Base-by-base conservation (phyloP, 2,329 filamentous ascomycete genomes). In the Huntiella bhutanensis region DNA sequence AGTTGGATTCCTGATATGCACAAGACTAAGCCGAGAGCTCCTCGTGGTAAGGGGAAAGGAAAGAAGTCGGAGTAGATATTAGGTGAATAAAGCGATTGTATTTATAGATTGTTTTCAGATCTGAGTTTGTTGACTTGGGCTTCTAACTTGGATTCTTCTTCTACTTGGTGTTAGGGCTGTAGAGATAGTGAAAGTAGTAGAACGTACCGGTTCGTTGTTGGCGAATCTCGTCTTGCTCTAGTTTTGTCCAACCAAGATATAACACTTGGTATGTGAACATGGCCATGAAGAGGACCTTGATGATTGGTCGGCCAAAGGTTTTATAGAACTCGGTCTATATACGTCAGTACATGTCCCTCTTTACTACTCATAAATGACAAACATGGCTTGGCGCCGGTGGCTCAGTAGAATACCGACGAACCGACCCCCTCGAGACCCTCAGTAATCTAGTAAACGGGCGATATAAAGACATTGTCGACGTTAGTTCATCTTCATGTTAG, bases 1-100 rank as follows among this genome's bases (percentile, higher is more conserved):
- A 84, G 80, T 68, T 95, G 88, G 87, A 94, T 95, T 56, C 86
- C 87, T 28, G 76, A 78, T 52, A 77, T 82, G 61, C 87, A 96
- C 65, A 76, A 95, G 62, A 83, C 88, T 68, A 80, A 83, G 55
- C 87, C 88, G 34, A 71, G 81, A 54, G 81, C 75, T 48, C 73
- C 73, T 62, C 72, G 75, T 53, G 71, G 74, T 62, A 78, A 77
- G 73, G 73, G 69, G 53, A 64, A 69, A 53, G 52, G 52, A 54
- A 71, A 71, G 63, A 57, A 54, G 55, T 19, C 38, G 11, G 49
- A 47, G 35, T 48, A 47, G 35, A 16, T 10, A 36, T 16, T 19
- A 15, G 44, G 5, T 46, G 3, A 17, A 42, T 36, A 12, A 28
- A 36, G 19, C 3, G 11, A 15, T 12, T 12, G 4, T 41, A 22